Evolutionary conservation across 202 grass and related monocot genomes (phyloP).

Genomic region (Digitaria exilis): DNA sequence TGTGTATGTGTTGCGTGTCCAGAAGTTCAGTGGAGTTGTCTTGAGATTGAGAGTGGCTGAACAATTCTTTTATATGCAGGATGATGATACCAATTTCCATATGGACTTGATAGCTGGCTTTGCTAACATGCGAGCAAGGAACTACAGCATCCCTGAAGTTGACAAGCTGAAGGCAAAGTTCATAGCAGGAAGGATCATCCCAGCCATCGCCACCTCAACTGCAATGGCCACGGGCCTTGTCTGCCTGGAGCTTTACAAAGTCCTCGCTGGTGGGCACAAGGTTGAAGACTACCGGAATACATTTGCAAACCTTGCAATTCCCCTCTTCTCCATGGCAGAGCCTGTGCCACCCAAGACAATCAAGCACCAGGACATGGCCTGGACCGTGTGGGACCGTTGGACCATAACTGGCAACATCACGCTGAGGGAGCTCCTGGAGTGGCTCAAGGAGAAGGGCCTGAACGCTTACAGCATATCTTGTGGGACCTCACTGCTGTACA

Average conservation of each 20-base stretch:
- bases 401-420: constrained; percentile 72
- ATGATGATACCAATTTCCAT: constrained; percentile 96
- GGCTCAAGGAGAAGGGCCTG: constrained; percentile 75
- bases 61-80: constrained; percentile 47
- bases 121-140: constrained; percentile 93
- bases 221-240: constrained; percentile 89
- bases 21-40: neutral
- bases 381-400: constrained; percentile 97
- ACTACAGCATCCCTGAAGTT: constrained; percentile 88
- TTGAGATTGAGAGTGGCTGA: neutral
- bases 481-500: constrained; percentile 82
- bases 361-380: constrained; percentile 65
- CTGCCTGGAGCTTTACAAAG: constrained; percentile 93
- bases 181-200: constrained; percentile 94
- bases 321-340: constrained; percentile 89
- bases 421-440: constrained; percentile 80
- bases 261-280: constrained; percentile 67
- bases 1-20: neutral
- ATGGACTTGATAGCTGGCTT: constrained; percentile 93
- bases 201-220: constrained; percentile 83
- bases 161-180: constrained; percentile 96
- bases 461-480: constrained; percentile 91
- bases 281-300: constrained; percentile 87
- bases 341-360: constrained; percentile 85
- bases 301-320: constrained; percentile 89